Conservation (phyloP, 2,329 filamentous ascomycete species). For the Rhinocladiella similis region DNA sequence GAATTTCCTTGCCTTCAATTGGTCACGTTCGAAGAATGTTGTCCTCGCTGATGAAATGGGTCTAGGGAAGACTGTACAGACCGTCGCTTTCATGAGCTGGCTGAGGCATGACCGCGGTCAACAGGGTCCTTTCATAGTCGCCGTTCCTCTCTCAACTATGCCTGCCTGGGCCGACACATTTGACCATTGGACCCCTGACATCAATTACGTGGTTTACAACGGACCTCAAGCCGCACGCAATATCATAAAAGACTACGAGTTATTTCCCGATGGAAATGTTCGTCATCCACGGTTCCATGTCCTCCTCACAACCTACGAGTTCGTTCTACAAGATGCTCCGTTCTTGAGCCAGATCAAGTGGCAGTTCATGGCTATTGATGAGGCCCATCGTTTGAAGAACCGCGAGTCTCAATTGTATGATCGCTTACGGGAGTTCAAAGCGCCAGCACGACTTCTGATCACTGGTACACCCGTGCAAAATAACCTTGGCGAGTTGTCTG, state of each 20-base stretch:
- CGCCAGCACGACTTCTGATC: constrained; percentile 86
- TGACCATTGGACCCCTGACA: constrained; percentile 89
- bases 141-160: constrained; percentile 96
- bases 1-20: constrained; percentile 95
- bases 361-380: constrained; percentile 95
- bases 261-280: constrained; percentile 81
- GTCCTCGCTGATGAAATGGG: constrained; percentile 99
- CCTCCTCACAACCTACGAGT: constrained; percentile 96
- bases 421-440: constrained; percentile 80
- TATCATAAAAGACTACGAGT: constrained; percentile 86
- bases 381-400: constrained; percentile 96
- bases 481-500: constrained; percentile 86
- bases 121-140: constrained; percentile 92
- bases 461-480: constrained; percentile 98
- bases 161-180: constrained; percentile 98
- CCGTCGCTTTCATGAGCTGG: constrained; percentile 96
- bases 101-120: constrained; percentile 84
- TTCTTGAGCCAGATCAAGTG: constrained; percentile 91
- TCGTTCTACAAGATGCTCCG: constrained; percentile 80
- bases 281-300: constrained; percentile 95
- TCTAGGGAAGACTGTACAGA: constrained; percentile 96
- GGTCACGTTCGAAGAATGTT: constrained; percentile 91
- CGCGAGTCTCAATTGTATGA: constrained; percentile 89
- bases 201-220: constrained; percentile 97
- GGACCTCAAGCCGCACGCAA: constrained; percentile 82